Base-by-base conservation (phyloP, 352 stramenopile genomes). In the Lagenidium giganteum region DNA sequence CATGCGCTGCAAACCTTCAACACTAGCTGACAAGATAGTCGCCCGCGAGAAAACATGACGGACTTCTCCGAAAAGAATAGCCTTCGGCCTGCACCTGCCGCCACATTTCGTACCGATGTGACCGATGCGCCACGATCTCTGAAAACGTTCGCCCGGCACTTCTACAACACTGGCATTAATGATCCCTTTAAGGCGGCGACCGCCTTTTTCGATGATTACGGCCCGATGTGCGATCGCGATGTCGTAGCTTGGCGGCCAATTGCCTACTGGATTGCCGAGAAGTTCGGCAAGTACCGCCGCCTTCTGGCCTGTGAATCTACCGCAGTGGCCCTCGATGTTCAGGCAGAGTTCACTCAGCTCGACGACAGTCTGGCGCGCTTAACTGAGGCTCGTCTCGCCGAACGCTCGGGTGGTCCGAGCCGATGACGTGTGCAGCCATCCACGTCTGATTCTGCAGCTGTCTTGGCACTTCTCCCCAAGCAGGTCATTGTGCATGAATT, bases 41-140 rank as follows among this genome's bases (percentile, higher is more conserved):
- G 34, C 34, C 14, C 13, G 18, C 8, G 34, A 12, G 5, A 20
- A 22, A 18, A 40, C 34, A 40, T 40, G 34, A 40, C 34, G 34
- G 34, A 40, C 18, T 40, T 40, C 34, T 26, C n/a, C 18, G 18
- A 40, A 24, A 40, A 40, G 34, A 40, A 40, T 18, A 40, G 26
- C 16, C 34, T 40, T 20, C 23, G 26, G 34, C 13, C 13, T 8
- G 34, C 12, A 22, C 34, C 34, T 8, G n/a, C n/a, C 23, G 5
- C 34, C 5, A 40, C 34, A 8, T n/a, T n/a, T 7, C 13, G 18
- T 7, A 8, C 18, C 12, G 34, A 40, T 22, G 34, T 40, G n/a
- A 24, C 34, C 16, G 34, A 40, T 7, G 34, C 34, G 12, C 18
- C 26, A 12, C 34, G 34, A 16, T 16, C 11, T 8, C 34, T 40